Evolutionary conservation across 768 basidiomycete species (phyloP).

Genomic region (Antrodiella citrinella): DNA sequence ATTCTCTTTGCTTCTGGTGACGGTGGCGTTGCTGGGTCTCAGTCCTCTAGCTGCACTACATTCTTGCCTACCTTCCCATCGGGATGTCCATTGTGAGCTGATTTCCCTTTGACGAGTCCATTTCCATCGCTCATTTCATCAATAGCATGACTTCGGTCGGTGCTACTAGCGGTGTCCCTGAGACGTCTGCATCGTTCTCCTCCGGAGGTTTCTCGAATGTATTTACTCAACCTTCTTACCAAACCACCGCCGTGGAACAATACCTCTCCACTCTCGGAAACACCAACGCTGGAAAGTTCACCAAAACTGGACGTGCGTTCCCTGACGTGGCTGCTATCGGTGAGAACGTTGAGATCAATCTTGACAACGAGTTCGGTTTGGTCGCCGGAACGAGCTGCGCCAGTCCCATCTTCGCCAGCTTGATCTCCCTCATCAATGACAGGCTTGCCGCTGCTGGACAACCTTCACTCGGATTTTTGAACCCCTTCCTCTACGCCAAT

Average conservation of each 20-base stretch:
- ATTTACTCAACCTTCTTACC: conserved; percentile 28
- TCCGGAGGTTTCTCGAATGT: conserved; percentile 29
- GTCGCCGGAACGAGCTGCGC: conserved; percentile 27
- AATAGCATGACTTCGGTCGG: conserved; percentile 28
- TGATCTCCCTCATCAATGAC: conserved; percentile 28
- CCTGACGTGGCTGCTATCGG: conserved; percentile 40
- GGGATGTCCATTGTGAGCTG: conserved; percentile 26
- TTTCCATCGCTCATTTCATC: neutral
- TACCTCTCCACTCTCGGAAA: conserved; percentile 28
- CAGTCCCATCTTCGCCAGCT: conserved; percentile 26
- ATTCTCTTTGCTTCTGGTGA: conserved; percentile 33
- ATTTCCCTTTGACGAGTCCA: neutral
- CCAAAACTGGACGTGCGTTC: conserved; percentile 32
- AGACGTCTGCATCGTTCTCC: conserved; percentile 25
- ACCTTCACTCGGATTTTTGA: conserved; percentile 26
- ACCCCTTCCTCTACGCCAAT: conserved; percentile 27
- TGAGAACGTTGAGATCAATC: conserved; percentile 23
- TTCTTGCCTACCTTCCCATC: conserved; percentile 30
- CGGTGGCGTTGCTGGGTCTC: conserved; percentile 28
- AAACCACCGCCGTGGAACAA: conserved; percentile 26
- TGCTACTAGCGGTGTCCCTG: conserved; percentile 24
- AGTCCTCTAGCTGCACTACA: conserved; percentile 18
- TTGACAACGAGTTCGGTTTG: conserved; percentile 9
- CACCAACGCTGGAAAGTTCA: conserved; percentile 24
- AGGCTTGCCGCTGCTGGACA: conserved; percentile 21